phyloP scores from a whole-genome alignment of 306 rosid genomes.

The Pueraria montana region DNA sequence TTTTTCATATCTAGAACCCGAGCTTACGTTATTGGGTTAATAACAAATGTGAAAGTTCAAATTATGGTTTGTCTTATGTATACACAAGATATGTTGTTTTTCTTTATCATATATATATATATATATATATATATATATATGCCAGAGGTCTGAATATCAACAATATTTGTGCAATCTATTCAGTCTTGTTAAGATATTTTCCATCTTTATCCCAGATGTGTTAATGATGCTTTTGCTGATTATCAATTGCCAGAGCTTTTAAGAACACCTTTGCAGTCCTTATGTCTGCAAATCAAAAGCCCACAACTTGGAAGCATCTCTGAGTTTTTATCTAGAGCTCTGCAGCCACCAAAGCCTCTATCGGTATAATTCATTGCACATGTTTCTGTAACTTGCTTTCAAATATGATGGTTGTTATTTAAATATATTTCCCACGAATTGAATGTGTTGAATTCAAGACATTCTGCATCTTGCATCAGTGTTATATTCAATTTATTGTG shows the following conservation, averaged over 20 bases:
- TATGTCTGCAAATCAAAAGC: conserved; percentile 96
- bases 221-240: conserved; percentile 83
- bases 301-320: conserved; percentile 93
- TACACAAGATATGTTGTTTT: conserved; percentile 33
- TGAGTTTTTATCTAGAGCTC: conserved; percentile 92
- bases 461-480: conserved; percentile 25
- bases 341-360: conserved; percentile 88
- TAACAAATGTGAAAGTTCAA: conserved; percentile 1
- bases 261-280: conserved; percentile 96
- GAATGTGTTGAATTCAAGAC: conserved; percentile 29
- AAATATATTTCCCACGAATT: conserved; percentile 12
- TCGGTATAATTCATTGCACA: conserved; percentile 67
- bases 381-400: conserved; percentile 43
- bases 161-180: conserved; percentile 27
- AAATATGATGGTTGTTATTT: conserved; percentile 40
- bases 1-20: conserved; percentile 16
- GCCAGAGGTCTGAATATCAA: conserved; percentile 10
- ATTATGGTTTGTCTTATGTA: conserved; percentile 20
- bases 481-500: conserved; percentile 41
- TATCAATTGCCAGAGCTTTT: conserved; percentile 96
- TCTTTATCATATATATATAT: too few species aligned
- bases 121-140: too few species aligned
- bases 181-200: conserved; percentile 24
- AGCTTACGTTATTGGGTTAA: conserved; percentile 28
- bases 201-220: conserved; percentile 94